phyloP scores from a whole-genome alignment of 164 flowering plant species.

The Sextonia rubra region DNA sequence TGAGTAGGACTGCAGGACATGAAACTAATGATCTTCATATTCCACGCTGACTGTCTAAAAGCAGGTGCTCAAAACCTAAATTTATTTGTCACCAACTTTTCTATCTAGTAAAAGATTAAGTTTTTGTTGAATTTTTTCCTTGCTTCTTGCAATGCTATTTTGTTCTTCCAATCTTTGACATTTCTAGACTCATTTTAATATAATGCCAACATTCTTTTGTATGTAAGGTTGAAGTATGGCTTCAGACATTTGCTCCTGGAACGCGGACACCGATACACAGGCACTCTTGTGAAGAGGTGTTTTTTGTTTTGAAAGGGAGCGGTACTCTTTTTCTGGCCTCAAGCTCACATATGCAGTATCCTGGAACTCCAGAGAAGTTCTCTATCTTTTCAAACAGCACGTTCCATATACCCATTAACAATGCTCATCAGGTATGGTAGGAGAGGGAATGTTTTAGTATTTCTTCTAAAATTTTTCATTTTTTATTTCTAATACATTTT shows the following conservation, averaged over 20 bases:
- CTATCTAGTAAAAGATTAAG: not conserved
- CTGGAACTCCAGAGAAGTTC: slow-evolving; percentile 70
- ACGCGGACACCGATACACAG: slow-evolving; percentile 81
- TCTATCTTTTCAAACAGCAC: slow-evolving; percentile 70
- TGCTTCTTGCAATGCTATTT: not conserved
- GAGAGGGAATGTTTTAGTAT: not conserved
- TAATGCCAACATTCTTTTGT: not conserved
- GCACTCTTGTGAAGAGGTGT: slow-evolving; percentile 97
- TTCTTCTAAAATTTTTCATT: not conserved
- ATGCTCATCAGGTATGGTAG: slow-evolving; percentile 77
- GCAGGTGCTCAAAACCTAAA: not conserved
- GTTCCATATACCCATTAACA: slow-evolving; percentile 78
- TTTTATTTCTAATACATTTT: no score
- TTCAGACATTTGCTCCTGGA: slow-evolving; percentile 87
- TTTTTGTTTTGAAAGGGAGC: slow-evolving; percentile 77
- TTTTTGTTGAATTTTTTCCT: not conserved
- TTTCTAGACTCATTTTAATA: not conserved
- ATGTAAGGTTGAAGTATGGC: slow-evolving; percentile 83
- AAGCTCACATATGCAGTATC: slow-evolving; percentile 50
- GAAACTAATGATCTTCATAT: not conserved
- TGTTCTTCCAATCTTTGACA: not conserved
- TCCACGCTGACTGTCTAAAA: not conserved
- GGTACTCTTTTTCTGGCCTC: slow-evolving; percentile 78
- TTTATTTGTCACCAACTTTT: not conserved
- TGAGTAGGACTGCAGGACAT: not conserved